Evolutionary conservation across 2,329 filamentous ascomycete genomes (phyloP).

Genomic region (Pyrenophora tritici-repentis): DNA sequence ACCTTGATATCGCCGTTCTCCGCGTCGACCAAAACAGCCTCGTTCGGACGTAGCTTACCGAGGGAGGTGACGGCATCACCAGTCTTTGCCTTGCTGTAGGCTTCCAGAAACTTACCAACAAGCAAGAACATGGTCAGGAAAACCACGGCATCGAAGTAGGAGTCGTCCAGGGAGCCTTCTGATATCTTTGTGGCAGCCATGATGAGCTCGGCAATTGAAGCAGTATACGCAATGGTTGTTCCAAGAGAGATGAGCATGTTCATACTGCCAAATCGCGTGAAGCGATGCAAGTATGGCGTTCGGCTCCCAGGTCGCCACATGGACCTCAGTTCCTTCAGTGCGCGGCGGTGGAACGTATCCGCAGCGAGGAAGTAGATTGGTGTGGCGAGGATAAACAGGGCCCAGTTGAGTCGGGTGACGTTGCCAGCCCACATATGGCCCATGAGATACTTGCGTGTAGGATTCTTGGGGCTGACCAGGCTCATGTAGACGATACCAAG

Average conservation of each 20-base stretch:
- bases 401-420: slow-evolving; percentile 76
- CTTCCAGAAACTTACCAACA: slow-evolving; percentile 73
- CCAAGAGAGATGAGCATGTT: slow-evolving; percentile 90
- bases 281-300: slow-evolving; percentile 72
- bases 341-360: slow-evolving; percentile 80
- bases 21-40: slow-evolving; percentile 70
- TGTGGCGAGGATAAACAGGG: slow-evolving; percentile 79
- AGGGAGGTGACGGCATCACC: slow-evolving; percentile 83
- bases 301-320: slow-evolving; percentile 79
- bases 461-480: slow-evolving; percentile 66
- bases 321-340: slow-evolving; percentile 75
- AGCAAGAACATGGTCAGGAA: slow-evolving; percentile 90
- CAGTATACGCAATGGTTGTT: slow-evolving; percentile 84
- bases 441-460: slow-evolving; percentile 69
- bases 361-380: slow-evolving; percentile 87
- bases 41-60: slow-evolving; percentile 75
- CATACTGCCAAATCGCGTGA: slow-evolving; percentile 96
- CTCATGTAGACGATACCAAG: slow-evolving; percentile 93
- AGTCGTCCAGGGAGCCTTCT: slow-evolving; percentile 43
- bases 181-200: slow-evolving; percentile 56
- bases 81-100: slow-evolving; percentile 88
- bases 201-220: slow-evolving; percentile 77
- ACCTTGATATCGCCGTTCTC: slow-evolving; percentile 53
- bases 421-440: slow-evolving; percentile 69
- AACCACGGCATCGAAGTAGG: slow-evolving; percentile 90